Evolutionary conservation across 495 filamentous ascomycete genomes (phyloP).

Genomic region (Massariosphaeria phaeospora): DNA sequence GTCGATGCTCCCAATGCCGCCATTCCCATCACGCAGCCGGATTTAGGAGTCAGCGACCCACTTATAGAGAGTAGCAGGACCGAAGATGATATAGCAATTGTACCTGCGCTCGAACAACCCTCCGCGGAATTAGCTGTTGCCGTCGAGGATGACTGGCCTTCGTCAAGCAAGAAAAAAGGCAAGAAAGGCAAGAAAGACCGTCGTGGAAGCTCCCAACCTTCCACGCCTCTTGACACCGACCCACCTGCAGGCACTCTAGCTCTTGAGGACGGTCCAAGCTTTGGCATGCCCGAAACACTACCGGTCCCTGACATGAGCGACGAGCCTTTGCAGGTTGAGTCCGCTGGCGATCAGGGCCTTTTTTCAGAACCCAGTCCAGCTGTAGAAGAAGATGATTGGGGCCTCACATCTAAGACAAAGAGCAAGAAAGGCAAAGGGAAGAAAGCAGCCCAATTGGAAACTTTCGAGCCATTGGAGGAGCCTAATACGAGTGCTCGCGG

Average conservation of each 20-base stretch:
- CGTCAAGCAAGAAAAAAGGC: conserved; percentile 6
- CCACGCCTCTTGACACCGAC: not conserved
- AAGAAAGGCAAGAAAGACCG: conserved; percentile 18
- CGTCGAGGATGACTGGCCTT: conserved; percentile 1
- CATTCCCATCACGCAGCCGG: no score
- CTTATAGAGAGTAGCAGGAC: not conserved
- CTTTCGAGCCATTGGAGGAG: not conserved
- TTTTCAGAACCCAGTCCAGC: not conserved
- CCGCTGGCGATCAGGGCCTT: not conserved
- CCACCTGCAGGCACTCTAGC: not conserved
- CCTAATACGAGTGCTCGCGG: not conserved
- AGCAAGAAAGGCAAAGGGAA: conserved; percentile 17
- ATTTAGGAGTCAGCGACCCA: no score
- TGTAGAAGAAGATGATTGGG: conserved; percentile 5
- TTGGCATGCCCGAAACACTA: not conserved
- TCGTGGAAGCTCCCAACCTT: conserved; percentile 10
- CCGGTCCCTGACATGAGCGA: no score
- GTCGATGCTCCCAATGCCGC: no score
- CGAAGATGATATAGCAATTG: not conserved
- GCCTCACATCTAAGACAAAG: conserved; percentile 7
- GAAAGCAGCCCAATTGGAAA: not conserved
- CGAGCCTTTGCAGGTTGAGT: not conserved
- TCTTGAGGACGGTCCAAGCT: not conserved
- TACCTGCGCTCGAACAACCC: no score
- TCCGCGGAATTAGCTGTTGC: no score